Base-by-base conservation (phyloP, 345 rosid species). In the Arabidopsis thaliana region DNA sequence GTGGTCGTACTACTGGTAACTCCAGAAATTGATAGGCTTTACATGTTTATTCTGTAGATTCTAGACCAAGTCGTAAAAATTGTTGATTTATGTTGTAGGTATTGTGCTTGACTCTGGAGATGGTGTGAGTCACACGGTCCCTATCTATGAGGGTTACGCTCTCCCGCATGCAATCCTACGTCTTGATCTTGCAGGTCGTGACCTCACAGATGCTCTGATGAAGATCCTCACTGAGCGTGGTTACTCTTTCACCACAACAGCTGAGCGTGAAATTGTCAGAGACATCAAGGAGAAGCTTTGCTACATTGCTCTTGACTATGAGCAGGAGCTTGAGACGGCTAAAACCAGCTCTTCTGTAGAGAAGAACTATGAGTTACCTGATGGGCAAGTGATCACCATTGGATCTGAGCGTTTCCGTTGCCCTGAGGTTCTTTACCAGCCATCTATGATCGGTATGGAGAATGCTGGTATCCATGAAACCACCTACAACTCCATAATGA, bases 1-100 rank as follows among this genome's bases (percentile, higher is more conserved):
- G 97, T 81, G 96, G 97, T 33, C 97, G 97, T 73, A 92, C 97
- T 51, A 92, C 97, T 13, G 97, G 97, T 91, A 74, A 77, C 84
- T 57, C 28, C 2, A 36, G 33, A 13, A 8, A 6, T 1, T 24
- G 14, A 44, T 7, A 11, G 33, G 55, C 23, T 32, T 50, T 11
- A 22, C 32, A n/a, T 24, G 38, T 72, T 16, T 36, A 7, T 4
- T 4, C 20, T 46, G 23, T 23, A 25, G 65, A 34, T 57, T 66
- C 57, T 22, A 25, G 53, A 33, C 8, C 24, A 22, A 36, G 58
- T 45, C 6, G 33, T 58, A 16, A 61, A 5, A 44, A 23, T 12
- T 59, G 33, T 66, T 46, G 36, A 13, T 13, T 20, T 52, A 4
- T 53, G 71, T 34, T 59, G 65, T 67, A 91, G 97, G 97, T 87